Base-by-base conservation (phyloP, 2,329 filamentous ascomycete genomes). In the Phoma sp. region DNA sequence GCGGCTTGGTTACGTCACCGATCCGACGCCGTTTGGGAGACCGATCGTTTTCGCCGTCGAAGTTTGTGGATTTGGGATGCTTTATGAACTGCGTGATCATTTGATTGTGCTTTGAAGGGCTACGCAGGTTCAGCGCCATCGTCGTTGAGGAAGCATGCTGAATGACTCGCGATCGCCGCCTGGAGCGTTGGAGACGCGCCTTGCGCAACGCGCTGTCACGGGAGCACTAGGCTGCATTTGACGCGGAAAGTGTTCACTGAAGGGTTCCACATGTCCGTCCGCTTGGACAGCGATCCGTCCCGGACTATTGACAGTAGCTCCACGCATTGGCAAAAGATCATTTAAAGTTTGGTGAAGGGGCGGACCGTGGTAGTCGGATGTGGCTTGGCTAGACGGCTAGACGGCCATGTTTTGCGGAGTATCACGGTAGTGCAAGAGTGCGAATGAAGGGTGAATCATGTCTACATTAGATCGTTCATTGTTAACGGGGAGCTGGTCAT, bases 1-100 rank as follows among this genome's bases (percentile, higher is more conserved):
- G 47, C 62, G 57, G 57, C 60, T 39, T 65, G 59, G 60, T 55
- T 64, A 56, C 60, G 56, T 57, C 56, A 54, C 68, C 65, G 25
- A 67, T 59, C 48, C 73, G 72, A 59, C 75, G 78, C 32, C 79
- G 74, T 64, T 82, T 82, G 14, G 72, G 47, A 7, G 76, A 74
- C 11, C 74, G 74, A 34, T 75, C 72, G 32, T 74, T 67, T 18
- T 74, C 68, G 52, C 70, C 71, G 51, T 78, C 68, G 57, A 74
- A 78, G 25, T 78, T 77, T 9, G 76, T 79, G 9, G 78, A 78
- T 62, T 77, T 76, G 2, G 77, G 73, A 49, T 79, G 77, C 20
- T 75, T 73, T 14, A 78, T 73, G 25, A 72, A 73, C 38, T 69
- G 67, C n/a, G 77, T 76, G 28, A 77, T 73, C 78, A 81, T 81